A percentile compares a stretch with the other conserved stretches of the same genome.
Conservation (phyloP, 2,329 filamentous ascomycete species). For the Claviceps sp. region DNA sequence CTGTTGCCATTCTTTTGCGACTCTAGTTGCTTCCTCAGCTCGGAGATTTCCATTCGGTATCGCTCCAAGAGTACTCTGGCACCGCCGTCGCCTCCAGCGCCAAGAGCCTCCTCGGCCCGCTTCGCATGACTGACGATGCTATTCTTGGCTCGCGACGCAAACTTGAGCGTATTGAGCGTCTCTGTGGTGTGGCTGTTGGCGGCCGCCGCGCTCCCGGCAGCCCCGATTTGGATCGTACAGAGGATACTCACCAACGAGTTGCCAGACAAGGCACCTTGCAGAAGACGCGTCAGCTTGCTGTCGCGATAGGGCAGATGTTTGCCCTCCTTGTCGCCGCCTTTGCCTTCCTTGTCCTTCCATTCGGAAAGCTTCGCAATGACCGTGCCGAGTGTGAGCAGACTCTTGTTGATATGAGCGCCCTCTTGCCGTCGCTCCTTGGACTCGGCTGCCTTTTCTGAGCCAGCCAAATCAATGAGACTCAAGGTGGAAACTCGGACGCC, state of each 20-base stretch:
- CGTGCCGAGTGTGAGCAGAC: constrained; percentile 82
- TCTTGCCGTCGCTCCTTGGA: constrained; percentile 88
- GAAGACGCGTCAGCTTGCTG: constrained; percentile 85
- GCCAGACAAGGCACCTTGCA: constrained; percentile 86
- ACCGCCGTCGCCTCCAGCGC: constrained; percentile 67
- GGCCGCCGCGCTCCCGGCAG: constrained; percentile 55
- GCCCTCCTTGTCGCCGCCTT: constrained; percentile 62
- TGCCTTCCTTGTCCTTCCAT: constrained; percentile 68
- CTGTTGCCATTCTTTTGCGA: constrained; percentile 58
- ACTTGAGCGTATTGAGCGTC: constrained; percentile 92
- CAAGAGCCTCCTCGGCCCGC: constrained; percentile 78
- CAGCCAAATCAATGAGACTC: constrained; percentile 89
- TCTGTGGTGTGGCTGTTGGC: constrained; percentile 69
- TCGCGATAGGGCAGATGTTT: constrained; percentile 95
- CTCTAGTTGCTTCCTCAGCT: constrained; percentile 69
- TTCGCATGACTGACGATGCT: constrained; percentile 96
- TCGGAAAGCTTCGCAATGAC: constrained; percentile 90
- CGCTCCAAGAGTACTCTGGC: constrained; percentile 80
- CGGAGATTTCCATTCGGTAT: constrained; percentile 84
- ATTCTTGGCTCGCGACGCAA: constrained; percentile 92
- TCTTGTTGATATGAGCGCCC: constrained; percentile 98
- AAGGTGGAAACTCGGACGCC: constrained; percentile 91
- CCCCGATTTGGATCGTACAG: constrained; percentile 87
- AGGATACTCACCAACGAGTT: constrained; percentile 94
- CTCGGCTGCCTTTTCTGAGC: constrained; percentile 90